Conservation (phyloP, 169 alveolate species). For the Eimeria mitis region DNA sequence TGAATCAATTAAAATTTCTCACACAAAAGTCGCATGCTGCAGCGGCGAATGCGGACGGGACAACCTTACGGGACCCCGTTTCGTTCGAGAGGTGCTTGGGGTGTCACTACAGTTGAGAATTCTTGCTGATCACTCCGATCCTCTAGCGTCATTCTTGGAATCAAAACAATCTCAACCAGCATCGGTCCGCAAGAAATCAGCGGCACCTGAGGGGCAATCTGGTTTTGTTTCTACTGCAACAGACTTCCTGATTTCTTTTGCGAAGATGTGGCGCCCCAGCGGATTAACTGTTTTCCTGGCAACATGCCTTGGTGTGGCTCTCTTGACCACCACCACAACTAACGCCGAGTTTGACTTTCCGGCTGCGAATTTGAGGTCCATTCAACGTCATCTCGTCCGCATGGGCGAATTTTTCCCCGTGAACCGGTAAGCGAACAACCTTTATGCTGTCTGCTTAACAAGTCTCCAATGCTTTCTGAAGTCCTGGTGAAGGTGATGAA, state of each 20-base stretch:
- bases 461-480: neutral
- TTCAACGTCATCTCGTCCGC: slow-evolving; percentile 72
- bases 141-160: slow-evolving; percentile 31
- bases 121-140: slow-evolving; percentile 2
- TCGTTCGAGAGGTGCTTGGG: neutral
- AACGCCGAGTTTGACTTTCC: slow-evolving; percentile 72
- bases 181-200: slow-evolving; percentile 70
- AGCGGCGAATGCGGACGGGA: neutral
- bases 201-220: slow-evolving; percentile 78
- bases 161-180: slow-evolving; percentile 77
- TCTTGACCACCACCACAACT: slow-evolving; percentile 27
- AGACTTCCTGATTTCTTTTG: neutral
- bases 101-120: slow-evolving; percentile 62
- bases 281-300: slow-evolving; percentile 60
- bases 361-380: slow-evolving; percentile 69
- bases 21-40: neutral
- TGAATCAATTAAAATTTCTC: neutral
- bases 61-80: neutral
- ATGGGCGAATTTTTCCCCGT: slow-evolving; percentile 79
- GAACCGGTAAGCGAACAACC: slow-evolving; percentile 47
- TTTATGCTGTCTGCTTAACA: neutral
- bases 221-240: slow-evolving; percentile 26
- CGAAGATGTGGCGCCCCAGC: slow-evolving; percentile 74
- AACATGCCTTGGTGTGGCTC: slow-evolving; percentile 62
- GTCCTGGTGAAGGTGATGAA: slow-evolving; percentile 81